These are phyloP conservation scores for Eucalyptus grandis DNA, from an alignment of 345 rosid species.

Conservation along the genomic window DNA sequence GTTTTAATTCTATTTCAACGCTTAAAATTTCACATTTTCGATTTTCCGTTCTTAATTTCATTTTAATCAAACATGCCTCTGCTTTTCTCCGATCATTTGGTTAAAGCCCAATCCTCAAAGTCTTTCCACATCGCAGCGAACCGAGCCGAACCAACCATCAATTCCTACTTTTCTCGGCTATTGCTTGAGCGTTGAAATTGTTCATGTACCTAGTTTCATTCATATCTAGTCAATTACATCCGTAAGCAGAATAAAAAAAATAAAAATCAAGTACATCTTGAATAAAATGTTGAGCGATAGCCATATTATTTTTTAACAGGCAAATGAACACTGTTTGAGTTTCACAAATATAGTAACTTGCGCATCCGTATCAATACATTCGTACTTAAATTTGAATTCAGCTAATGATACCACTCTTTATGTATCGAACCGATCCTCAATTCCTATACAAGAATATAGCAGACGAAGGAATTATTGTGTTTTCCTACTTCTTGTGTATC, in stretches of 20 bases:
- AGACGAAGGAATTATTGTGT: not conserved
- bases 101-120: not conserved
- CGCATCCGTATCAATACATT: no score
- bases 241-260: no score
- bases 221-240: no score
- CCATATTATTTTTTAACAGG: accelerated
- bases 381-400: no score
- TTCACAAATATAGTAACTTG: no score
- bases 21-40: not conserved
- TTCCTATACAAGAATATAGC: not conserved
- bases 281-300: no score
- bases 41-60: not conserved
- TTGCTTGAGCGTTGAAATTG: no score
- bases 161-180: no score
- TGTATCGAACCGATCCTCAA: accelerated
- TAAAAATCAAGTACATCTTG: accelerated
- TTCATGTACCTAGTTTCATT: no score
- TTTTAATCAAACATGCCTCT: not conserved
- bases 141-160: accelerated
- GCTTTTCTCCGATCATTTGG: not conserved
- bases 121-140: accelerated
- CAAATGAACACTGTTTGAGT: accelerated
- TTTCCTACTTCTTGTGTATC: not conserved
- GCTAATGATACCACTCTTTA: no score
- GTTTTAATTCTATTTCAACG: not conserved